Conservation (phyloP, 2,329 filamentous ascomycete genomes). For the Cladophialophora yegresii region DNA sequence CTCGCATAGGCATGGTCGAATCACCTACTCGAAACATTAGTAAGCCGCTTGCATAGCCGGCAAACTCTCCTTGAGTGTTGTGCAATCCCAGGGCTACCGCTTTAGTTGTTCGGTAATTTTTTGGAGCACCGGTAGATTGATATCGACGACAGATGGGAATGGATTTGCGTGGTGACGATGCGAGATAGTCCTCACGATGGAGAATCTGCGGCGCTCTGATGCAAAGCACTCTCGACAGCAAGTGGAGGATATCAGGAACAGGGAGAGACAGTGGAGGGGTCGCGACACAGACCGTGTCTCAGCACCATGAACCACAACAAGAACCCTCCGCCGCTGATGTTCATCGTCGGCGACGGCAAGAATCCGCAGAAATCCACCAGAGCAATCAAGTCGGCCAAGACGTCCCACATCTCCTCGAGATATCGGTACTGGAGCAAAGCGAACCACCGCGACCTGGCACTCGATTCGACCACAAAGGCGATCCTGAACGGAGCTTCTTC, state of each 20-base stretch:
- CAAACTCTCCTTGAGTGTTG: not conserved
- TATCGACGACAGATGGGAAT: not conserved
- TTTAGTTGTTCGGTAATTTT: not conserved
- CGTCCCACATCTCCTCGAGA: constrained; percentile 20
- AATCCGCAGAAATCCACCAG: constrained; percentile 7
- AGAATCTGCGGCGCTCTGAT: not conserved
- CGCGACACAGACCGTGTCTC: not conserved
- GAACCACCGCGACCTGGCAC: constrained; percentile 16
- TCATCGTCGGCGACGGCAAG: constrained; percentile 20
- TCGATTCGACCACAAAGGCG: constrained; percentile 23
- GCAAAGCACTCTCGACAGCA: not conserved
- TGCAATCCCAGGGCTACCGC: not conserved
- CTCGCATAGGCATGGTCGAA: not conserved
- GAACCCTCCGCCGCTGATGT: constrained; percentile 23
- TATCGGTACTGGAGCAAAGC: constrained; percentile 24
- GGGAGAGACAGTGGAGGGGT: not conserved
- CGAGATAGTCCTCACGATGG: not conserved
- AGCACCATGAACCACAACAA: constrained; percentile 11
- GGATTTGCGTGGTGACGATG: not conserved
- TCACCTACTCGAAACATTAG: not conserved
- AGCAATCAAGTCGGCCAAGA: constrained; percentile 15
- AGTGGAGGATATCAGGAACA: not conserved
- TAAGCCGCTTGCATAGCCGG: not conserved
- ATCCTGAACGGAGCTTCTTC: constrained; percentile 17
- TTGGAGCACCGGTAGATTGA: not conserved